Conservation (phyloP, 2,329 filamentous ascomycete species). For the Akanthomyces uredinophilus region DNA sequence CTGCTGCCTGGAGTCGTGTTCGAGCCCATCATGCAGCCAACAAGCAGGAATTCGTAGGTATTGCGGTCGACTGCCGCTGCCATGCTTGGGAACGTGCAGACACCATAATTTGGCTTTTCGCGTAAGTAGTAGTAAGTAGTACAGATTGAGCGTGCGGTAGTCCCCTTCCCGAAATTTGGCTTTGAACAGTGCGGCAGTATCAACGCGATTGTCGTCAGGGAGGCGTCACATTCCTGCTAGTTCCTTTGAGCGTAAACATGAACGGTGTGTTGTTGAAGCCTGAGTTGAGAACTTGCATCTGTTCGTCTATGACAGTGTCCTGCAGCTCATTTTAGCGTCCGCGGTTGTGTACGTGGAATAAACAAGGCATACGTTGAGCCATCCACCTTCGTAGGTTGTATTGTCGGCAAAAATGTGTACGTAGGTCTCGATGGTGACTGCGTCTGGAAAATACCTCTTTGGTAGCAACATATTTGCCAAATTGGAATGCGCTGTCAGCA, state of each 20-base stretch:
- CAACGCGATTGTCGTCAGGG: not conserved
- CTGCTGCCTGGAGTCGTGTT: constrained; percentile 32
- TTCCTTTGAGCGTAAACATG: not conserved
- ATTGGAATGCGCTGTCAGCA: not conserved
- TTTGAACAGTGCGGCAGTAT: not conserved
- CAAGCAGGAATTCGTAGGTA: constrained; percentile 30
- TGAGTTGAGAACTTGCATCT: not conserved
- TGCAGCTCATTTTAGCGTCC: not conserved
- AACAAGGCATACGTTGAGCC: not conserved
- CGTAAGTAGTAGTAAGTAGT: constrained; percentile 43
- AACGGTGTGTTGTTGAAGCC: not conserved
- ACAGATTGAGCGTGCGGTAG: constrained; percentile 41
- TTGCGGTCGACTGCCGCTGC: constrained; percentile 20
- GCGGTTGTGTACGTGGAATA: not conserved
- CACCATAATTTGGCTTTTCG: constrained; percentile 28
- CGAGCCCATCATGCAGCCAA: constrained; percentile 36
- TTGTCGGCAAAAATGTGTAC: constrained; percentile 2
- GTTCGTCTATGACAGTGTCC: not conserved
- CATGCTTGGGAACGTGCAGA: constrained; percentile 40
- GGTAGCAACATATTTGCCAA: not conserved
- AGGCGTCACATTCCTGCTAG: not conserved
- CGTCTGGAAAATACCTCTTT: not conserved
- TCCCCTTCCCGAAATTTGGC: constrained; percentile 34
- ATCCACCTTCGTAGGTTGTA: not conserved
- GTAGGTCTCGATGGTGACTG: not conserved